These are phyloP conservation scores for Adiantum capillusveneris DNA, from an alignment of 75 land plant genomes.

Conservation along the genomic window DNA sequence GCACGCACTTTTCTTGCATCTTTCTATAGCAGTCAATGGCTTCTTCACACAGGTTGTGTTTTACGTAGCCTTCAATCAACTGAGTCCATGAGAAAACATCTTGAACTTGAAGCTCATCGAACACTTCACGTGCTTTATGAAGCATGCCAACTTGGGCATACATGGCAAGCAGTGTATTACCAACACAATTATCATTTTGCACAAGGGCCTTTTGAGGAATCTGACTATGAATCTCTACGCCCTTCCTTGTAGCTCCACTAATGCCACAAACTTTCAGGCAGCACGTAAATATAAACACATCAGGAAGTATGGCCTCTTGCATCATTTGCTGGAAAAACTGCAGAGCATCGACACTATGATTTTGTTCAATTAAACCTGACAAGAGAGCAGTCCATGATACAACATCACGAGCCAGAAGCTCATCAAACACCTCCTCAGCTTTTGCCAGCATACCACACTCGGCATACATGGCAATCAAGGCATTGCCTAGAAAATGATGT, in stretches of 20 bases:
- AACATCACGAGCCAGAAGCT: conserved; percentile 27
- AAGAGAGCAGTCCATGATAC: conserved; percentile 60
- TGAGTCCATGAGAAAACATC: conserved; percentile 34
- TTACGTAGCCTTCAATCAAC: conserved; percentile 15
- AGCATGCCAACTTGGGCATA: conserved; percentile 14
- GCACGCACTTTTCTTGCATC: conserved; percentile 34
- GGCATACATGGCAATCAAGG: conserved; percentile 49
- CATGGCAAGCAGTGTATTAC: conserved; percentile 9
- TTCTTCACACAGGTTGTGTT: neutral
- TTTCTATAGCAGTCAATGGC: conserved; percentile 36
- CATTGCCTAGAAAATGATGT: conserved; percentile 40
- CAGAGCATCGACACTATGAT: conserved; percentile 36
- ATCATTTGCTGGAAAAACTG: conserved; percentile 35
- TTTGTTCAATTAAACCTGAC: conserved; percentile 38
- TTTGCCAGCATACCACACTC: conserved; percentile 41
- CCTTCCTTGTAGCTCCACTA: conserved; percentile 13
- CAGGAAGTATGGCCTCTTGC: conserved; percentile 17
- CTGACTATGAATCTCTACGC: conserved; percentile 39
- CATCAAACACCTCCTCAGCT: conserved; percentile 37
- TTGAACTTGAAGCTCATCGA: conserved; percentile 17
- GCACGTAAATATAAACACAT: conserved; percentile 21
- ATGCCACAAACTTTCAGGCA: conserved; percentile 23
- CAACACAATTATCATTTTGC: neutral
- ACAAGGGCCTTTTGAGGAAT: conserved; percentile 15
- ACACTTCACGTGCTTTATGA: conserved; percentile 12